Evolutionary conservation across 1,284 basidiomycete species (phyloP), one percentile per base, ranked within the genome.

Genomic region (Caloboletus firmus): DNA sequence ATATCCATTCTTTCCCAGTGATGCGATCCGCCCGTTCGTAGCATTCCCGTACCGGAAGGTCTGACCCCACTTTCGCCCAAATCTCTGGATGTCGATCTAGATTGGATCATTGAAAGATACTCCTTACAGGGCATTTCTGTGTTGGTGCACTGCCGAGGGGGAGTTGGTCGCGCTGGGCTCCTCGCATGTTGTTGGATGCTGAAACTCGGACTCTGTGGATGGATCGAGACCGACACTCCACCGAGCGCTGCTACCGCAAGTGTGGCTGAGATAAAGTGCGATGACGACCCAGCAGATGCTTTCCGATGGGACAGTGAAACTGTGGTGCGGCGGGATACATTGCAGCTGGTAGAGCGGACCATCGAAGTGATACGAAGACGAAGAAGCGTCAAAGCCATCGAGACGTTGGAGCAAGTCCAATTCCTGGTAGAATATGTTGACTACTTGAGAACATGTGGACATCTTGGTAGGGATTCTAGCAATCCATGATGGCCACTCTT

Each of bases 131-230:
- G 95, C 2, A 70, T 81, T 2, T 80, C 85, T 32, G 82, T 96
- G 4, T 81, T 98, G 7, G 91, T 91, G 7, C 96, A 98, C 64
- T 99, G 96, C 69, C 83, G 96, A 26, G 96, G 95, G 34, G 96
- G 96, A 7, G 91, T 99, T 5, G 96, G 96, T 1, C 83, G 96
- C 26, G 96, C 96, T 0, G 95, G 95, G 1, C 79, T 98, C 39
- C 81, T 98, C 34, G 95, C 95, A 1, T 93, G 91, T 63, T 90
- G 89, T 60, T 98, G 96, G 96, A 81, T 93, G 67, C 77, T 97
- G 57, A 95, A 93, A 71, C 85, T 98, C 63, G 95, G 95, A 6
- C 79, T 98, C 17, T 89, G 85, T 61, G 89, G 88, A 8, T 86
- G 85, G 84, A 70, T 82, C 28, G 74, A 76, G 35, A 65, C 64